A percentile compares a stretch with the other conserved stretches of the same genome.
phyloP scores from a whole-genome alignment of 179 eudicot species.

The Pouteria campechiana region DNA sequence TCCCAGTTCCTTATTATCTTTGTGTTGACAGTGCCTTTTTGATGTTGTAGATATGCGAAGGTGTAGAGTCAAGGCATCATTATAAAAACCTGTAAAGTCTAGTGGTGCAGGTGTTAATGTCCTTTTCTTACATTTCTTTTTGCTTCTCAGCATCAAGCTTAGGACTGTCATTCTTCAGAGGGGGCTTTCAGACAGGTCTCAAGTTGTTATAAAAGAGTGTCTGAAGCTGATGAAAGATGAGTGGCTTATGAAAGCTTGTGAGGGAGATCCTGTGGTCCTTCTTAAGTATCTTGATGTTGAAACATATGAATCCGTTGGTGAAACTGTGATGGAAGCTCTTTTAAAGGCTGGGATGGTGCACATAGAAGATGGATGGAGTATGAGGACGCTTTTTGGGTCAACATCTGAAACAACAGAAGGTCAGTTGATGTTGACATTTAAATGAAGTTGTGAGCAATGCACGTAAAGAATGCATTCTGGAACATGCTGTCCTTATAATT shows the following conservation, averaged over 20 bases:
- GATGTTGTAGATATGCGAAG: no score
- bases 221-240: conserved; percentile 79
- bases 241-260: conserved; percentile 86
- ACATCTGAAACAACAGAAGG: conserved; percentile 39
- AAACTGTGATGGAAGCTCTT: conserved; percentile 66
- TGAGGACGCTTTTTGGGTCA: conserved; percentile 28
- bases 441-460: no score
- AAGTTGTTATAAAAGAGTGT: conserved; percentile 73
- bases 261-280: conserved; percentile 62
- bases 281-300: conserved; percentile 96
- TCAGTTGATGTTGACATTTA: no score
- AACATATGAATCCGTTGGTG: conserved; percentile 88
- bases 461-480: no score
- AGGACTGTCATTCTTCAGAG: conserved; percentile 84
- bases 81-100: no score
- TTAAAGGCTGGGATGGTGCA: conserved; percentile 52
- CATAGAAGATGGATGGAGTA: conserved; percentile 41
- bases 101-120: no score
- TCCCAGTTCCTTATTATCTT: neutral
- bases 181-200: conserved; percentile 92
- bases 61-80: no score
- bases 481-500: no score
- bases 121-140: no score
- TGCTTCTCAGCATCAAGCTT: conserved; percentile 59
- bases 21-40: neutral